A percentile compares a stretch with the other conserved stretches of the same genome.
Evolutionary conservation across 148 eudicot genomes (phyloP).

Genomic region (Selenicereus undatus): DNA sequence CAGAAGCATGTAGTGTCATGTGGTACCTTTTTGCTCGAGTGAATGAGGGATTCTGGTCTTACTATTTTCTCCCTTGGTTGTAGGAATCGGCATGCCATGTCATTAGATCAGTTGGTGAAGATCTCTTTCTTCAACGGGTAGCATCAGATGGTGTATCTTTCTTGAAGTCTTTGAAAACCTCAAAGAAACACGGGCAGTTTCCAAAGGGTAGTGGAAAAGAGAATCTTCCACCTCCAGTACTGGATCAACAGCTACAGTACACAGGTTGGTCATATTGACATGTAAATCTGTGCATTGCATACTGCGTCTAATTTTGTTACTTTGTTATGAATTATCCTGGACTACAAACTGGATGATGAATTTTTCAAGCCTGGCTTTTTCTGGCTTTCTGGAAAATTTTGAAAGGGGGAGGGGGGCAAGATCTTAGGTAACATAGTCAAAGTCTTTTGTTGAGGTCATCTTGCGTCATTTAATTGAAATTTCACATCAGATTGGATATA

Average conservation of each 20-base stretch:
- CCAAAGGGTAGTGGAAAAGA: constrained; percentile 39
- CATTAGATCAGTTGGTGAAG: constrained; percentile 62
- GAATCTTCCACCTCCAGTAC: constrained; percentile 24
- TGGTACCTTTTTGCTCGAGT: neutral
- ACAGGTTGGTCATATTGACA: constrained; percentile 36
- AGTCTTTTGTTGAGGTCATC: neutral
- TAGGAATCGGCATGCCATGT: constrained; percentile 84
- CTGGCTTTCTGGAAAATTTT: neutral
- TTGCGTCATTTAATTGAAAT: neutral
- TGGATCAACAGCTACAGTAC: constrained; percentile 13
- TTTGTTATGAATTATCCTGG: neutral
- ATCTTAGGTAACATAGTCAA: neutral
- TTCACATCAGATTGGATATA: neutral
- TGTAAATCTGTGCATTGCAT: neutral
- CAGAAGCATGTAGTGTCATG: neutral
- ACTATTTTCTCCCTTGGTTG: constrained; percentile 11
- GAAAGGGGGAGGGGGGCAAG: neutral
- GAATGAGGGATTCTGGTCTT: neutral
- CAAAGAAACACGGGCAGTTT: constrained; percentile 42
- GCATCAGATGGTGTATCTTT: constrained; percentile 58
- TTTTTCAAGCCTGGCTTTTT: neutral
- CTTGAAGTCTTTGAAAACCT: constrained; percentile 47
- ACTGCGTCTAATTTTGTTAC: neutral
- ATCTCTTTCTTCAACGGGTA: constrained; percentile 49
- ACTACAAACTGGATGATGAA: neutral